Evolutionary conservation across 306 rosid species (phyloP).

Genomic region (Ceratonia siliqua): DNA sequence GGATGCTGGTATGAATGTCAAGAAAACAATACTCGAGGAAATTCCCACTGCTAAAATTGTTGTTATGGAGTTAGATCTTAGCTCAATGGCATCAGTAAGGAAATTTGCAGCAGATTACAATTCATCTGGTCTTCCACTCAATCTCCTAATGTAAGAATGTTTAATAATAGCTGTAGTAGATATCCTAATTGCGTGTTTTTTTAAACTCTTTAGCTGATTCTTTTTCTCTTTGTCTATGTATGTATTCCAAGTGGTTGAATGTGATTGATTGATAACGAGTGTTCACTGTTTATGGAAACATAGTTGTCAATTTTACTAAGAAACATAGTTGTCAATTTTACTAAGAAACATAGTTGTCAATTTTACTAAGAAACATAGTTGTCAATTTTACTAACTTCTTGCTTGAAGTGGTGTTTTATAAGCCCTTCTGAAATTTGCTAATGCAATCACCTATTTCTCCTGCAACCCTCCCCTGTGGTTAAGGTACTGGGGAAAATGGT

Average conservation of each 20-base stretch:
- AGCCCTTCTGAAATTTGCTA: neutral
- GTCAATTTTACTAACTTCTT: neutral
- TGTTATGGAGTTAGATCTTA: conserved; percentile 74
- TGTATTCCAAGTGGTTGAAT: conserved; percentile 8
- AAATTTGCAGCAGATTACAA: conserved; percentile 65
- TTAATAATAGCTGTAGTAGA: neutral
- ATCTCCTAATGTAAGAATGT: conserved; percentile 63
- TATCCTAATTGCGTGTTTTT: neutral
- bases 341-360: neutral
- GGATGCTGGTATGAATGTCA: conserved; percentile 49
- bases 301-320: neutral
- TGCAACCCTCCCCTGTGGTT: neutral
- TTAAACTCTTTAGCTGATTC: neutral
- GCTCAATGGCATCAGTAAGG: conserved; percentile 73
- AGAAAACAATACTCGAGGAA: conserved; percentile 50
- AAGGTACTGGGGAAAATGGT: neutral
- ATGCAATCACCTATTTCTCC: neutral
- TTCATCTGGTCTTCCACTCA: conserved; percentile 68
- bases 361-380: conserved; percentile 8
- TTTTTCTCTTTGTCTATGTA: neutral
- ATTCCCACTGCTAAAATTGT: conserved; percentile 61
- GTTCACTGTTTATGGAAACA: neutral
- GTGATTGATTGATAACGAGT: conserved; percentile 3
- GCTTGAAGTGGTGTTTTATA: neutral
- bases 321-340: neutral